Evolutionary conservation across 225 moss, liverwort and hornwort genomes (phyloP), one percentile per base, ranked within the genome.

Genomic region (Polytrichum commune): DNA sequence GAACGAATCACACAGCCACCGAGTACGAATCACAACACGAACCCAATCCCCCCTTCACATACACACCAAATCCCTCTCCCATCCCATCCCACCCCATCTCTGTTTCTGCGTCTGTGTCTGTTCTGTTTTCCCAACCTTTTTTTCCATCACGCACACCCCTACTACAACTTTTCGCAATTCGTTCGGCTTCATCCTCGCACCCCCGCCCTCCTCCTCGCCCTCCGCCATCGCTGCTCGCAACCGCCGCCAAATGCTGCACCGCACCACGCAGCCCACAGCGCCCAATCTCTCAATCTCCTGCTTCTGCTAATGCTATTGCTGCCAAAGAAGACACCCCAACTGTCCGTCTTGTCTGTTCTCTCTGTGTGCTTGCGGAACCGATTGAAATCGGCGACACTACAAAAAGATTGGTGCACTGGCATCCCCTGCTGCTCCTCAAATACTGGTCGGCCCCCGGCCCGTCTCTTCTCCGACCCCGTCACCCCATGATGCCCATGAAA

Each of bases 101-200:
- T 66, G 70, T 60, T 24, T 20, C 54, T 26, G 20, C 2, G 0
- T 58, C 58, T 56, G 18, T 56, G 56, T 56, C 56, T 32, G 1
- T 32, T 32, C 32, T 46, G 24, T 22, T 20, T 62, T 76, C 82
- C 79, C 82, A 79, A 89, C 89, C 89, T 89, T 89, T 74, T 89
- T 89, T 83, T 89, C 89, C 89, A 89, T 85, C 82, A 89, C 89
- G 83, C 89, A 89, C 75, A 89, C 89, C 27, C 89, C 89, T 4
- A 89, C 86, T 55, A 89, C 86, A 76, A 89, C 86, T 73, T 89
- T 89, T 66, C 77, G 77, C 60, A 78, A 88, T 71, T 62, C 79
- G 13, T 67, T 68, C 35, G 23, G 33, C n/a, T 61, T 68, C 24
- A 61, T 69, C 54, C 27, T 58, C 53, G 22, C 61, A 32, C 23